phyloP scores from a whole-genome alignment of 2,329 filamentous ascomycete genomes.

The Pestalotiopsis sp. region DNA sequence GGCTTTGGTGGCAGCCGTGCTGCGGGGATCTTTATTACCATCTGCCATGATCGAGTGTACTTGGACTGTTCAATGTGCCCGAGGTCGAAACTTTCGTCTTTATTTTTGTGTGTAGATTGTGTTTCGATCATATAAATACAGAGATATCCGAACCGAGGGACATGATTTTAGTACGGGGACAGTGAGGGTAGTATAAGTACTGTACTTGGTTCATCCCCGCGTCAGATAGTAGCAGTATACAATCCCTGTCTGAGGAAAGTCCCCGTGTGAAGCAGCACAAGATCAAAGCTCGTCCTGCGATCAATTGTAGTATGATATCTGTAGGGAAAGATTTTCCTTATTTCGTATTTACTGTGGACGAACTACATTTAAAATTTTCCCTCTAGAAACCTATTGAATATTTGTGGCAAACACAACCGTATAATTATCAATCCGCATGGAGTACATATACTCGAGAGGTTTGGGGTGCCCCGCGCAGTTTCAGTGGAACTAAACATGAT shows the following conservation, averaged over 20 bases:
- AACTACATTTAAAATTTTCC: no score
- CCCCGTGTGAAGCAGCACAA: no score
- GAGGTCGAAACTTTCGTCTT: neutral
- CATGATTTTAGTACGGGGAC: neutral
- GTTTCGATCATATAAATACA: neutral
- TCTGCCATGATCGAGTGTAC: neutral
- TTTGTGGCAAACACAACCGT: neutral
- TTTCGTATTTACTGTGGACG: no score
- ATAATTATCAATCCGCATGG: neutral
- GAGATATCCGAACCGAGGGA: neutral
- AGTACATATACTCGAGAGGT: neutral
- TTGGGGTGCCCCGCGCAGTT: neutral
- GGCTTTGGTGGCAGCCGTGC: constrained; percentile 26
- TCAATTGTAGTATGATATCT: no score
- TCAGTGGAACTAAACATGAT: neutral
- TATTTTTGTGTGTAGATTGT: neutral
- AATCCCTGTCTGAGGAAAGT: no score
- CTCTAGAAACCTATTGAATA: neutral
- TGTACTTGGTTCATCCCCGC: neutral
- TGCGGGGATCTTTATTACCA: neutral
- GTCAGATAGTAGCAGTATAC: neutral
- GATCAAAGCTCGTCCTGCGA: no score
- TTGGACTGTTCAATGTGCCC: neutral
- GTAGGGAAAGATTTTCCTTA: no score
- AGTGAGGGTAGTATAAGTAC: neutral